Percentiles rank a stretch among this genome's conserved stretches.
These are phyloP conservation scores for Microdochium bolleyi DNA, from an alignment of 2,329 filamentous ascomycete species.

Conservation along the genomic window DNA sequence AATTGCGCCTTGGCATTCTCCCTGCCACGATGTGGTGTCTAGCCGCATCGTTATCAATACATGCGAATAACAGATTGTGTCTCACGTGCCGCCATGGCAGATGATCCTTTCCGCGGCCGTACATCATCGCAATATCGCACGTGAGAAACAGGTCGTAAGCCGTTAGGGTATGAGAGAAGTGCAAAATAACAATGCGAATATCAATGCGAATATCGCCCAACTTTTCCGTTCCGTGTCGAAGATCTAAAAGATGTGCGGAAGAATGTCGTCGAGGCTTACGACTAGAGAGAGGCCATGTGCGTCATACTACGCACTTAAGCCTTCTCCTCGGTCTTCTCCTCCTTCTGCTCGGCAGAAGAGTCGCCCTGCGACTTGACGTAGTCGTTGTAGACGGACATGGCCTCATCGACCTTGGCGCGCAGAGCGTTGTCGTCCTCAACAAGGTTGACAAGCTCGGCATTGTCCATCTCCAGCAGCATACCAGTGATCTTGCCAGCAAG, in stretches of 20 bases:
- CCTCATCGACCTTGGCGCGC: constrained; percentile 93
- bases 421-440: constrained; percentile 86
- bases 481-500: constrained; percentile 98
- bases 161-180: neutral
- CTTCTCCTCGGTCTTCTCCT: constrained; percentile 45
- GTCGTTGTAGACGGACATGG: constrained; percentile 94
- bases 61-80: neutral
- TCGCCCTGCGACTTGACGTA: constrained; percentile 80
- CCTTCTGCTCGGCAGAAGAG: constrained; percentile 34
- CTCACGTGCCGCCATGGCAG: neutral
- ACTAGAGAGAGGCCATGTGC: neutral
- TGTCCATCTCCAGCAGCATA: constrained; percentile 99
- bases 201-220: neutral
- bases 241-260: neutral
- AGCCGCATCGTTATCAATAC: neutral
- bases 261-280: neutral
- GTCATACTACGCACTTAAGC: constrained; percentile 26
- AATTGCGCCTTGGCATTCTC: neutral
- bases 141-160: neutral
- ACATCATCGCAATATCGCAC: neutral
- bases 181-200: neutral
- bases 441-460: constrained; percentile 83
- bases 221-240: neutral
- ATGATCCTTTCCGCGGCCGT: neutral
- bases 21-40: neutral